These are phyloP conservation scores for Thoreauomyces humboldtii DNA, from an alignment of 192 early-diverging fungal species.

Conservation along the genomic window DNA sequence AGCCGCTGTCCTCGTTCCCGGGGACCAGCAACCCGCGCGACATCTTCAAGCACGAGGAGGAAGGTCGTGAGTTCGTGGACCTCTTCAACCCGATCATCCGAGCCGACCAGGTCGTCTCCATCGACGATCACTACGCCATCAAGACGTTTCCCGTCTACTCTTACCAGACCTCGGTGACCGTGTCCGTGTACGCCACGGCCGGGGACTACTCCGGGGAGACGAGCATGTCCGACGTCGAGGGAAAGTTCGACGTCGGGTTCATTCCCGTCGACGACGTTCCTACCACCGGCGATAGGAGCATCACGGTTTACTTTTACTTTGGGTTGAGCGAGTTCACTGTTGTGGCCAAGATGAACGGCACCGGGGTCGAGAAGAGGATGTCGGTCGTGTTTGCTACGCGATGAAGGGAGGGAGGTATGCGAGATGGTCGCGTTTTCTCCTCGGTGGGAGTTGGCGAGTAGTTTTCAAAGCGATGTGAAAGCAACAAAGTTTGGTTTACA, in stretches of 20 bases:
- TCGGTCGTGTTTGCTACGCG: conserved; percentile 5
- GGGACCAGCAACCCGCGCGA: background rate
- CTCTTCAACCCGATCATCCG: background rate
- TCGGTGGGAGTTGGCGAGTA: too few relatives aligned
- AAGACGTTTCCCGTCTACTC: conserved; percentile 12
- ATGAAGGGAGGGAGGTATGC: background rate
- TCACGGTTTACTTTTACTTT: conserved; percentile 14
- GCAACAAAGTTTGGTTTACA: too few relatives aligned
- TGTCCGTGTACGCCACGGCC: conserved; percentile 3
- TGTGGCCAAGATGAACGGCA: background rate
- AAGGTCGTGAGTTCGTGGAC: background rate
- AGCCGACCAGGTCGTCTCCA: conserved; percentile 7
- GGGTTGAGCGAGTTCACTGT: conserved; percentile 19
- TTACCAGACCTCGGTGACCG: conserved; percentile 2
- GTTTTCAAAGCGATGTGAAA: too few relatives aligned
- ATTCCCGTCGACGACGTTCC: conserved; percentile 7
- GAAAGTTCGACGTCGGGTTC: background rate
- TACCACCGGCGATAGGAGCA: conserved; percentile 6
- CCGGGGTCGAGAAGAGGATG: conserved; percentile 8
- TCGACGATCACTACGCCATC: conserved; percentile 14
- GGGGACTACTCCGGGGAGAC: background rate
- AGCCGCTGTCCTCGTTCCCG: background rate
- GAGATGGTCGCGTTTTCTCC: too few relatives aligned
- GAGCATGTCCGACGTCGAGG: background rate
- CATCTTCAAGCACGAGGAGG: conserved; percentile 14